A percentile compares a stretch with the other conserved stretches of the same genome.
These are phyloP conservation scores for Backusella mclennaniae DNA, from an alignment of 192 early-diverging fungal genomes.

Conservation along the genomic window DNA sequence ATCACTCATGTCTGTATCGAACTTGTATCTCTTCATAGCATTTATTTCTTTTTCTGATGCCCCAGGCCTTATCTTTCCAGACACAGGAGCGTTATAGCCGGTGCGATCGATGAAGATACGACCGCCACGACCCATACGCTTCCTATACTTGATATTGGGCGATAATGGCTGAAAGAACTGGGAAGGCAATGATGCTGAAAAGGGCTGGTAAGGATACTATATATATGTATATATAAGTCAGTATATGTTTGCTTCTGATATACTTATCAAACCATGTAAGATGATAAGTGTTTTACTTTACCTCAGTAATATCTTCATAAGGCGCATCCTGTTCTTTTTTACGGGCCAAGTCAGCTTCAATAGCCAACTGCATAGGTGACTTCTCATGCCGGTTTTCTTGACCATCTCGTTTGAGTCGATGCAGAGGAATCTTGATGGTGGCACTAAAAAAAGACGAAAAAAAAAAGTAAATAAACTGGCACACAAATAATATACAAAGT, in stretches of 20 bases:
- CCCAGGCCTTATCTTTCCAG: constrained; percentile 12
- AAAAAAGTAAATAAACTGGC: not conserved
- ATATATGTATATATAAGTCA: constrained; percentile 6
- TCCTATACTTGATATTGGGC: constrained; percentile 40
- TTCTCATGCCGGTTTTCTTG: constrained; percentile 28
- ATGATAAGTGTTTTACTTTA: constrained; percentile 27
- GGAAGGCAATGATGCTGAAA: constrained; percentile 32
- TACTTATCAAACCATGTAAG: not conserved
- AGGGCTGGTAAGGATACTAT: constrained; percentile 54
- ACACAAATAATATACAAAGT: not conserved
- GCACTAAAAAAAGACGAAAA: constrained; percentile 30
- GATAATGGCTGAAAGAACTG: constrained; percentile 37
- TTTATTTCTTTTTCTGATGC: not conserved
- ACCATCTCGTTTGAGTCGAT: constrained; percentile 47
- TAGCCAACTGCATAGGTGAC: constrained; percentile 43
- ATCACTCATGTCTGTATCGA: constrained; percentile 32
- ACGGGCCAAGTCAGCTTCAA: constrained; percentile 53
- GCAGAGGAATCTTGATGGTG: constrained; percentile 61
- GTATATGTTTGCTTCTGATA: not conserved
- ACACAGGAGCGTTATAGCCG: not conserved
- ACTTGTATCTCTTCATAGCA: constrained; percentile 17
- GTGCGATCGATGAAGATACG: constrained; percentile 67
- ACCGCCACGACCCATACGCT: constrained; percentile 74
- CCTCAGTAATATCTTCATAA: constrained; percentile 71
- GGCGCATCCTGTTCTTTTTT: constrained; percentile 61